Evolutionary conservation across 345 rosid species (phyloP), one percentile per base, ranked within the genome.

Genomic region (Adansonia digitata): DNA sequence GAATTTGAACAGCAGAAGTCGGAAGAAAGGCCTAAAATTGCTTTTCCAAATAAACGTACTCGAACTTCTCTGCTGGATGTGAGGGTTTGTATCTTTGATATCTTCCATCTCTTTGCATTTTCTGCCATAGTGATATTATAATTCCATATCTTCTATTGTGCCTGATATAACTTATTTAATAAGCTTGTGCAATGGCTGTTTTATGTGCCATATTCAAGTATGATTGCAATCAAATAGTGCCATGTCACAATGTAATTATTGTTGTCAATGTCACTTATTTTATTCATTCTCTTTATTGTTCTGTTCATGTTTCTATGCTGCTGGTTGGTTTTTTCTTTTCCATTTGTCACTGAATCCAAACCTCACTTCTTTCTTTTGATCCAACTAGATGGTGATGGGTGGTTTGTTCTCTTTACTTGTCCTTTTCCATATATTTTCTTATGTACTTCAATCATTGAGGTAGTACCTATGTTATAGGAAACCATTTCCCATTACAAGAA

Each of bases 11-110:
- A 80, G 74, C 94, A 81, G 55, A 95, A 87, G 85, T 76, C 88
- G 17, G 97, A 93, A 72, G 97, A 90, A 84, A 88, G 94, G 73
- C 85, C 86, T 35, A 93, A 89, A 83, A 84, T 76, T 83, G 73
- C 80, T 77, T 88, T 88, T 75, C 86, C 95, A 75, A 94, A 85
- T 84, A 94, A 94, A 81, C 93, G 98, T 73, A 87, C 97, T 56
- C 97, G 99, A 77, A 95, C 97, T 69, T 91, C 98, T 77, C 72
- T 95, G 92, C 88, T 84, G 88, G 97, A 85, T 83, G 77, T 76
- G 71, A 85, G 84, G 92, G 90, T 89, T 78, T 82, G 88, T 84
- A 75, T 61, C 77, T 71, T 66, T 74, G 74, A 60, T 56, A 71
- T 51, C 75, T 77, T 72, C 43, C 68, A 27, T n/a, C 31, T 18